Conservation (phyloP, 2,329 filamentous ascomycete species). For the Aspergillus ustus region DNA sequence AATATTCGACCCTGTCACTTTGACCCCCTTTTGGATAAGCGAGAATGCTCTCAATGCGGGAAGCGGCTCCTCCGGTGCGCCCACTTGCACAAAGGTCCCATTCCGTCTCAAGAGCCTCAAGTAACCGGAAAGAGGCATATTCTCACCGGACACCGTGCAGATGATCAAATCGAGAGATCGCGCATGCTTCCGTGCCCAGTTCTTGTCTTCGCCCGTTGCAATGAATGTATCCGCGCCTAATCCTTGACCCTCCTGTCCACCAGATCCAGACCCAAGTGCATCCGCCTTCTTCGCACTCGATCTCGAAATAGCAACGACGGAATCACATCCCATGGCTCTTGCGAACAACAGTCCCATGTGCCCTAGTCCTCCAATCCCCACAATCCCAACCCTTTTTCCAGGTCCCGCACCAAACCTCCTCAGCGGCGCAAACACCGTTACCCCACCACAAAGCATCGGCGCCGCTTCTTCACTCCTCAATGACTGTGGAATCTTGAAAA, state of each 20-base stretch:
- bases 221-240: constrained; percentile 62
- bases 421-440: constrained; percentile 74
- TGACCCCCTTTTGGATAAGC: constrained; percentile 62
- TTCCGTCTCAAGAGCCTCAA: constrained; percentile 62
- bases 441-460: constrained; percentile 77
- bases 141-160: constrained; percentile 60
- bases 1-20: constrained; percentile 55
- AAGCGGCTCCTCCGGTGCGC: constrained; percentile 63
- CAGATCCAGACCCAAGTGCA: constrained; percentile 43
- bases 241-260: constrained; percentile 23
- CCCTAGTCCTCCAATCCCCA: constrained; percentile 74
- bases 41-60: constrained; percentile 62
- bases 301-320: constrained; percentile 61
- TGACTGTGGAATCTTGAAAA: constrained; percentile 59
- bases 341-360: constrained; percentile 75
- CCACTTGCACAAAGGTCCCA: constrained; percentile 69
- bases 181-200: constrained; percentile 57
- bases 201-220: constrained; percentile 60
- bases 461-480: constrained; percentile 59
- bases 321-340: constrained; percentile 70
- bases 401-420: constrained; percentile 69
- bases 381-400: constrained; percentile 71
- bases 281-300: constrained; percentile 56
- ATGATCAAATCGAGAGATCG: constrained; percentile 60
- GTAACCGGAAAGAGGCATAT: constrained; percentile 68